phyloP scores from a whole-genome alignment of 176 grass and related monocot genomes.

The Aegilops longissima region DNA sequence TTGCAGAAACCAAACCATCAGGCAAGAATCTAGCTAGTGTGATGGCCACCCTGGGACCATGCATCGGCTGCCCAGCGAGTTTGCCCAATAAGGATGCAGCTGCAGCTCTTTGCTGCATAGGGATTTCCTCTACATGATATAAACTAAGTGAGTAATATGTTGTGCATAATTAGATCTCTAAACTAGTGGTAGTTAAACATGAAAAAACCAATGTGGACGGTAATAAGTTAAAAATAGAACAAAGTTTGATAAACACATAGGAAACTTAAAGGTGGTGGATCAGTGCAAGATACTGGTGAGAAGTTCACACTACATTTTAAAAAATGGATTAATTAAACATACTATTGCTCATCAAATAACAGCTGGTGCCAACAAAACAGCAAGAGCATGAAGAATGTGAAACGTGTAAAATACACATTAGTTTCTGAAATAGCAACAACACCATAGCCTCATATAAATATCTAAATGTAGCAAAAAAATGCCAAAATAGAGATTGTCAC shows the following conservation, averaged over 20 bases:
- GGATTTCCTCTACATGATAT: conserved; percentile 74
- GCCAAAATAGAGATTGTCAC: conserved; percentile 32
- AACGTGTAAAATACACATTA: neutral
- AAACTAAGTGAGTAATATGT: conserved; percentile 37
- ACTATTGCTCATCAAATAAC: neutral
- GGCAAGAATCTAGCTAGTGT: conserved; percentile 92
- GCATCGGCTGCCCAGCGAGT: conserved; percentile 95
- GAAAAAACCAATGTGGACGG: conserved; percentile 8
- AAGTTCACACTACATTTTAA: conserved; percentile 6
- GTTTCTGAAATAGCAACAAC: neutral
- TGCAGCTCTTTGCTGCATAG: conserved; percentile 89
- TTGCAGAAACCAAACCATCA: conserved; percentile 87
- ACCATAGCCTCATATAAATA: neutral
- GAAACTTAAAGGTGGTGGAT: neutral
- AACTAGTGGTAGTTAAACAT: conserved; percentile 1
- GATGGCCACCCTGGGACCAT: conserved; percentile 96
- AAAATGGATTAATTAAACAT: conserved; percentile 17
- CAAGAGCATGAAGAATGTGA: neutral
- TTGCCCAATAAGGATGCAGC: conserved; percentile 94
- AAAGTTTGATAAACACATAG: neutral
- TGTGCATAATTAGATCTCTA: conserved; percentile 3
- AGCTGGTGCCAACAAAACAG: neutral
- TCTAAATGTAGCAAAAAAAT: conserved; percentile 4
- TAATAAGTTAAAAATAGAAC: neutral
- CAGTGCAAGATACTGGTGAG: neutral